Base-by-base conservation (phyloP, 495 filamentous ascomycete species). In the Sordaria brevicollis region DNA sequence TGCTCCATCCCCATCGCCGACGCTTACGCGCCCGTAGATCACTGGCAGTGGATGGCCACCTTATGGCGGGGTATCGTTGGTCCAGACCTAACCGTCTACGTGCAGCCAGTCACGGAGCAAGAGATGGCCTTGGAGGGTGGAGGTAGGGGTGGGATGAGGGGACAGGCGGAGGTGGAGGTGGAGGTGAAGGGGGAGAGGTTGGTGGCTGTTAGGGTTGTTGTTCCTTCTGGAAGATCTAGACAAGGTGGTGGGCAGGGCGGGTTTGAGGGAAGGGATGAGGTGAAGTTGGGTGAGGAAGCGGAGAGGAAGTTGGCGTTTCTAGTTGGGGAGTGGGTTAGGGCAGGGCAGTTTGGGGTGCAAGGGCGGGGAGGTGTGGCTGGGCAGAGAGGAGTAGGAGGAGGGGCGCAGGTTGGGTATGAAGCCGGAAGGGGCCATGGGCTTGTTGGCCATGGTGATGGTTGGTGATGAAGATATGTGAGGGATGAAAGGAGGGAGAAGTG, bases 1-100 rank as follows among this genome's bases (percentile, higher is more conserved):
- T 86, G 84, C 66, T 81, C 83, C 17, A 87, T 94, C 11, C 90
- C 90, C 8, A 91, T 96, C 65, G 80, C 83, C 11, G 94, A 97
- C 73, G 83, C 87, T 3, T 97, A 96, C 76, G 86, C 86, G 1
- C 89, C 92, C 0, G 82, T 92, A 35, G 93, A 99, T 75, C 95
- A 99, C 77, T 99, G 95, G 95, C 93, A 97, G 79, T 97, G 95
- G 95, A 92, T 94, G 83, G 95, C 94, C 34, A 95, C 92, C 66
- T 85, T 97, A 3, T 99, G 94, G 94, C 89, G 94, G 2, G 91
- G 92, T 2, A 91, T 92, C 67, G 86, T 94, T 0, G 93, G 92
- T 0, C 87, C 94, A 0, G 95, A 99, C 80, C 83, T 97, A 70
- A 96, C 93, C 0, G 86, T 99, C 25, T 94, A 88, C 72, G 85